Evolutionary conservation across 768 basidiomycete genomes (phyloP).

Genomic region (Boletales sp.): DNA sequence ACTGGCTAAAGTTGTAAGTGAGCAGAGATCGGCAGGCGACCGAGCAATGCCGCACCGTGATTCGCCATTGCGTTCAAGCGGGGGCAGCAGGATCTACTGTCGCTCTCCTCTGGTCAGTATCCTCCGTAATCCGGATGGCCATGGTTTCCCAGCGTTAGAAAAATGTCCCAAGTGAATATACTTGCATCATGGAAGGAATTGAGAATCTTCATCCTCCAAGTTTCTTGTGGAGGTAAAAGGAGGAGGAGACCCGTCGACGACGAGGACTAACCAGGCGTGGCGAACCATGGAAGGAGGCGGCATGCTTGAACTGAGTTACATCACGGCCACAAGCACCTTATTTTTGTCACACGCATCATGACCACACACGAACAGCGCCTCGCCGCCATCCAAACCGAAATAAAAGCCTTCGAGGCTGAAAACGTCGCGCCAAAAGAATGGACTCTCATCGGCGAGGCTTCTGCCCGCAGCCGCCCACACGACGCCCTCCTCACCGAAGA

Average conservation of each 20-base stretch:
- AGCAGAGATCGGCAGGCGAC: slow-evolving; percentile 22
- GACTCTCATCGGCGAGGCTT: slow-evolving; percentile 90
- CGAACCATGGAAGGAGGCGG: no score
- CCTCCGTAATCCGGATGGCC: slow-evolving; percentile 55
- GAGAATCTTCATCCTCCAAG: slow-evolving; percentile 5
- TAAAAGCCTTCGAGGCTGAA: slow-evolving; percentile 75
- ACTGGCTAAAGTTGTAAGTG: slow-evolving; percentile 61
- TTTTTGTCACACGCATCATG: no score
- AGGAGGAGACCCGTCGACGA: no score
- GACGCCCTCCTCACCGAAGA: slow-evolving; percentile 93
- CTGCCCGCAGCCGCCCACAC: slow-evolving; percentile 76
- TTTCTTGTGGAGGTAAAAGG: no score
- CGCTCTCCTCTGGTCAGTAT: slow-evolving; percentile 65
- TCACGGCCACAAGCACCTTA: no score
- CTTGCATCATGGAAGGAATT: not conserved
- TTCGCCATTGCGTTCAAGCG: slow-evolving; percentile 77
- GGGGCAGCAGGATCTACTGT: slow-evolving; percentile 70
- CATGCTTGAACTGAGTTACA: no score
- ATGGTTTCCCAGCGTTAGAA: slow-evolving; percentile 18
- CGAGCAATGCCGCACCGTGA: slow-evolving; percentile 52
- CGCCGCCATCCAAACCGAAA: slow-evolving; percentile 70
- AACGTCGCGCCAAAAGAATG: slow-evolving; percentile 90
- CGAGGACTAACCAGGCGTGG: no score
- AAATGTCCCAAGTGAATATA: slow-evolving; percentile 10
- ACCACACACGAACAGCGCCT: slow-evolving; percentile 67